Base-by-base conservation (phyloP, 352 stramenopile species). In the Phytopythium helicoides region DNA sequence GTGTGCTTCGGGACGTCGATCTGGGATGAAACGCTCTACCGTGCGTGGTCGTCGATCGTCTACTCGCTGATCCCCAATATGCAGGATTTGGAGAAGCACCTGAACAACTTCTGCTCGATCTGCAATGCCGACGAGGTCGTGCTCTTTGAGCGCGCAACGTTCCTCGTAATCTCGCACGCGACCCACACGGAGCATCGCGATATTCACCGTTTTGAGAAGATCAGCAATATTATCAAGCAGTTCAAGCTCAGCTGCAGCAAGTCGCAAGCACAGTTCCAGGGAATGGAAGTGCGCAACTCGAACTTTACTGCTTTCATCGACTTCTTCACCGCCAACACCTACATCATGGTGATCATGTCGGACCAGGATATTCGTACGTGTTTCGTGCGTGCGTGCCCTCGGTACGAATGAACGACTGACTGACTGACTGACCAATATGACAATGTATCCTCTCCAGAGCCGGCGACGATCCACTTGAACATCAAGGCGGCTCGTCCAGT, bases 211-310 rank as follows among this genome's bases (percentile, higher is more conserved):
- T 99, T 99, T 69, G 97, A 99, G 81, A 99, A 99, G 66, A 99
- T 99, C 62, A 98, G 88, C 64, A 99, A 99, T 69, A 99, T 99
- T 75, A 98, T 99, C 73, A 99, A 99, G 78, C 97, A 99, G 74
- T 99, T 99, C 78, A 99, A 99, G 76, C 84, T 99, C 18, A 97
- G 82, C 69, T 99, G 97, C 74, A 97, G 88, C 64, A 99, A 99
- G 78, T 97, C 95, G 1, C 93, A 98, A 70, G 95, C 94, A 23
- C 89, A 99, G 68, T 99, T 99, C 64, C 92, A 98, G 68, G 96
- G 95, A 38, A 98, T 99, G 95, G 89, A 96, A 62, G 88, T 96
- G 57, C 83, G 96, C 67, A 97, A 98, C 42, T 90, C 86, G n/a
- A 99, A 99, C 77, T 99, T 99, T 57, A 97, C 92, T 40, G 96